Evolutionary conservation across 305 asterid genomes (phyloP).

Genomic region (Rubia tinctorum): DNA sequence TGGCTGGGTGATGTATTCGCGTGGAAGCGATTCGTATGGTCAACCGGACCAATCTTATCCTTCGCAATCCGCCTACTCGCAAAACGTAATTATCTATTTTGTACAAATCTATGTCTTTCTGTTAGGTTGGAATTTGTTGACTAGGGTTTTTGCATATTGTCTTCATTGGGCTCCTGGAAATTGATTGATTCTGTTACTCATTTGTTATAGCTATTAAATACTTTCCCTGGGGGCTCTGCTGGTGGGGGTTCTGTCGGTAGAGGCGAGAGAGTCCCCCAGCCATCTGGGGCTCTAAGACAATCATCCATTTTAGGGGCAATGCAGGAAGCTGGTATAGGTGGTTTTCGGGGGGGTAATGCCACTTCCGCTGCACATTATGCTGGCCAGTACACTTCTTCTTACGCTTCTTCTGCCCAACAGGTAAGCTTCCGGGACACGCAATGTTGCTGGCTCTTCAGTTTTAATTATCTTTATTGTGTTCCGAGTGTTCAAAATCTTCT

Average conservation of each 20-base stretch:
- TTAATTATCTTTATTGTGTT: not conserved
- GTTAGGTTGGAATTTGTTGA: not conserved
- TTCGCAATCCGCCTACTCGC: constrained; percentile 32
- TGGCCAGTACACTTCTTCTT: constrained; percentile 66
- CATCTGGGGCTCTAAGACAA: constrained; percentile 33
- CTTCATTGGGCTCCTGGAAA: not conserved
- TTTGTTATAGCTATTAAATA: constrained; percentile 49
- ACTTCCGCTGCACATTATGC: constrained; percentile 59
- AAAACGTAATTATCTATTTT: constrained; percentile 16
- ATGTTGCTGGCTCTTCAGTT: not conserved
- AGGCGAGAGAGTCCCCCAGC: constrained; percentile 36
- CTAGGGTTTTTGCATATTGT: not conserved
- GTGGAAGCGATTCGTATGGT: constrained; percentile 35
- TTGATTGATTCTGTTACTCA: not conserved
- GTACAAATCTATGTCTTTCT: not conserved
- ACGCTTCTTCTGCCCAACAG: constrained; percentile 76
- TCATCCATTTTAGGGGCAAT: constrained; percentile 43
- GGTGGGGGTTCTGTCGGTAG: constrained; percentile 33
- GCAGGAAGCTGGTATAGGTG: constrained; percentile 56
- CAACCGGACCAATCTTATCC: constrained; percentile 27
- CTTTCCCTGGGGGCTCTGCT: constrained; percentile 32
- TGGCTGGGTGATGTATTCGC: constrained; percentile 28
- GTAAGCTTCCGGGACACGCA: constrained; percentile 25
- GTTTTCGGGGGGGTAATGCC: constrained; percentile 50
- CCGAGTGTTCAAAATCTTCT: not conserved